Evolutionary conservation across 805 yeast species (phyloP).

Genomic region (Saturnispora kantuleensis): DNA sequence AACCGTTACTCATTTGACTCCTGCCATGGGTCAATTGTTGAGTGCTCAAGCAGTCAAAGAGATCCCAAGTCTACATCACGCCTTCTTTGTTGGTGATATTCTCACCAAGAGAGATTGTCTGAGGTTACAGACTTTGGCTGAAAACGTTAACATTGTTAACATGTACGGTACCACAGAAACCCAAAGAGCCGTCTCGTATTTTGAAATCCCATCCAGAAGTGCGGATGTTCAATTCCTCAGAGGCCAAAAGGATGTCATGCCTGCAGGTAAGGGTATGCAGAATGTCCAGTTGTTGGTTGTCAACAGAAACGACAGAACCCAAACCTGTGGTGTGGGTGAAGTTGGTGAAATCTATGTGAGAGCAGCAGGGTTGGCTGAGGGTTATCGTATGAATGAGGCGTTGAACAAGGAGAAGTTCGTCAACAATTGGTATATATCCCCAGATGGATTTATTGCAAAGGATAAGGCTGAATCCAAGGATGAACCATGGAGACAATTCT

Average conservation of each 20-base stretch:
- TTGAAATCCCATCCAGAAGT: slow-evolving; percentile 68
- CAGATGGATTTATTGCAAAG: slow-evolving; percentile 48
- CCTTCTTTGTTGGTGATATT: slow-evolving; percentile 97
- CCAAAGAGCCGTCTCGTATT: slow-evolving; percentile 94
- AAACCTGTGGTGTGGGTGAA: slow-evolving; percentile 97
- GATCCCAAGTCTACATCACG: slow-evolving; percentile 82
- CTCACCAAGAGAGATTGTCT: slow-evolving; percentile 94
- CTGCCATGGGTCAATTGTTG: slow-evolving; percentile 97
- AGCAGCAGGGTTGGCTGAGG: slow-evolving; percentile 97
- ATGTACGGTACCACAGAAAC: slow-evolving; percentile 99
- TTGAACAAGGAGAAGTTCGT: slow-evolving; percentile 81
- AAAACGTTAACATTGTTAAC: slow-evolving; percentile 81
- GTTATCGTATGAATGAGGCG: slow-evolving; percentile 87
- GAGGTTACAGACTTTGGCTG: slow-evolving; percentile 84
- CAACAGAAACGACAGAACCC: slow-evolving; percentile 77
- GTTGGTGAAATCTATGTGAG: slow-evolving; percentile 98
- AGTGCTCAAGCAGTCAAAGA: slow-evolving; percentile 91
- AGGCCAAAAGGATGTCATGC: slow-evolving; percentile 88
- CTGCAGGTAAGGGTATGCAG: slow-evolving; percentile 97
- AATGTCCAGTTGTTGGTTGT: slow-evolving; percentile 93
- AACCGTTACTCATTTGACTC: slow-evolving; percentile 94
- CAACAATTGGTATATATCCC: slow-evolving; percentile 79
- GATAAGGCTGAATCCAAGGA: slow-evolving; percentile 38
- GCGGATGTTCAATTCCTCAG: slow-evolving; percentile 65
- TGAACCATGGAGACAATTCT: slow-evolving; percentile 64